phyloP scores from a whole-genome alignment of 225 moss, liverwort and hornwort genomes.

The Physcomitrium patens region DNA sequence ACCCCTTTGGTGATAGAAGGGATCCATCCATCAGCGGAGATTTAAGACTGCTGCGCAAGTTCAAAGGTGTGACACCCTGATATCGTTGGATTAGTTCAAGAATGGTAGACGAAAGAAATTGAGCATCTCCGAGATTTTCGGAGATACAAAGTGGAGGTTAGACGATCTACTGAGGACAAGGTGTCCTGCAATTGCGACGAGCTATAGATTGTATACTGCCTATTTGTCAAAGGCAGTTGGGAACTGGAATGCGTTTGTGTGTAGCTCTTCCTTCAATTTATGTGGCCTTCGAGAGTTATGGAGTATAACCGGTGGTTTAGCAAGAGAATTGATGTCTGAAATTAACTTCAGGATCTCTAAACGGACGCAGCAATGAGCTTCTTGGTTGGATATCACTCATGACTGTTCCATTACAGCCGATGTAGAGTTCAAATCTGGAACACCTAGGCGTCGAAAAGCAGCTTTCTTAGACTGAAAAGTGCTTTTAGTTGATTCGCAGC shows the following conservation, averaged over 20 bases:
- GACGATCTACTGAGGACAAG: slow-evolving; percentile 24
- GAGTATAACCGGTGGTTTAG: slow-evolving; percentile 3
- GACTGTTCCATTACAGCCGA: slow-evolving; percentile 21
- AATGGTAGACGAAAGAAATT: background rate
- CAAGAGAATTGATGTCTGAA: background rate
- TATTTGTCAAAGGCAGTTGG: background rate
- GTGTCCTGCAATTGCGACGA: background rate
- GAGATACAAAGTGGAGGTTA: slow-evolving; percentile 19
- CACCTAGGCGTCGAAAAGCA: background rate
- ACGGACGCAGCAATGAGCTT: background rate
- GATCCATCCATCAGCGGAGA: background rate
- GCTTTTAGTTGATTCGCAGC: slow-evolving; percentile 10
- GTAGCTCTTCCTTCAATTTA: background rate
- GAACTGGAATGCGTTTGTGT: slow-evolving; percentile 37
- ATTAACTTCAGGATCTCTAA: background rate
- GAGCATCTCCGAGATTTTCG: slow-evolving; percentile 26
- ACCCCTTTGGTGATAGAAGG: background rate
- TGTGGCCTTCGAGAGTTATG: background rate
- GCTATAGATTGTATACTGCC: background rate
- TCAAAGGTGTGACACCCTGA: slow-evolving; percentile 17
- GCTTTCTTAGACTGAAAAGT: background rate
- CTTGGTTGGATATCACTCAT: slow-evolving; percentile 13
- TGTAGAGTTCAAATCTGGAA: slow-evolving; percentile 30
- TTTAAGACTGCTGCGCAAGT: slow-evolving; percentile 14
- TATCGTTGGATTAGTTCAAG: slow-evolving; percentile 16